Conservation (phyloP, 2,329 filamentous ascomycete genomes). For the Colletotrichum spaethianum region DNA sequence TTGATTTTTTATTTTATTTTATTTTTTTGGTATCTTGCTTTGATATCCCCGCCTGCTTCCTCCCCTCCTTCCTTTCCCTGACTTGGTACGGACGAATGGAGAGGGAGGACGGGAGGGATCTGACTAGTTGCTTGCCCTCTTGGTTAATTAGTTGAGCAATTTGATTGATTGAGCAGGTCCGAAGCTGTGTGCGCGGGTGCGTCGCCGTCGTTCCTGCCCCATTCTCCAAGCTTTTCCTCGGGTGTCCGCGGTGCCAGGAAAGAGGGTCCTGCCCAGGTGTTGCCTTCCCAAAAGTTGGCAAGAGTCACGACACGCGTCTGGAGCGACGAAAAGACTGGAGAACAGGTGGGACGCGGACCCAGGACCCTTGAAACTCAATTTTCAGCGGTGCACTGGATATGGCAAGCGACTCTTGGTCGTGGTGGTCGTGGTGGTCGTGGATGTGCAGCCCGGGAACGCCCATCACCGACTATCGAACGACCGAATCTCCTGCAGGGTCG, state of each 20-base stretch:
- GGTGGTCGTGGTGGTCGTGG: neutral
- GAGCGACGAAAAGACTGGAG: conserved; percentile 25
- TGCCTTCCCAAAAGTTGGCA: conserved; percentile 15
- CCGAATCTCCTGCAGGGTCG: too few species aligned
- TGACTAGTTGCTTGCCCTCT: neutral
- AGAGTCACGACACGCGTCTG: conserved; percentile 39
- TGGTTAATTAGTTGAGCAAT: neutral
- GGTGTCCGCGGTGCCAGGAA: neutral
- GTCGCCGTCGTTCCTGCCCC: neutral
- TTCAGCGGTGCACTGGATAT: conserved; percentile 4
- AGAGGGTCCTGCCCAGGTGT: neutral
- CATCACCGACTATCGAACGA: too few species aligned
- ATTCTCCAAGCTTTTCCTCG: conserved; percentile 1
- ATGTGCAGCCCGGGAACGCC: neutral
- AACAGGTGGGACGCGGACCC: conserved; percentile 34
- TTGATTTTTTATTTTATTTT: neutral
- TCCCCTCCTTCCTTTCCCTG: neutral
- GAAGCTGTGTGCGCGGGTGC: neutral
- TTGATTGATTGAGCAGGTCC: neutral
- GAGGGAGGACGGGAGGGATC: neutral
- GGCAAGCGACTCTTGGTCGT: neutral
- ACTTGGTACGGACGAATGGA: neutral
- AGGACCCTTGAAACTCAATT: conserved; percentile 42
- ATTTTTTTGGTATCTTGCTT: too few species aligned
- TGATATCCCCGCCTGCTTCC: too few species aligned